Percentiles rank a stretch among this genome's conserved stretches.
Conservation (phyloP, 1,284 basidiomycete species). For the Schizophyllum amplum region DNA sequence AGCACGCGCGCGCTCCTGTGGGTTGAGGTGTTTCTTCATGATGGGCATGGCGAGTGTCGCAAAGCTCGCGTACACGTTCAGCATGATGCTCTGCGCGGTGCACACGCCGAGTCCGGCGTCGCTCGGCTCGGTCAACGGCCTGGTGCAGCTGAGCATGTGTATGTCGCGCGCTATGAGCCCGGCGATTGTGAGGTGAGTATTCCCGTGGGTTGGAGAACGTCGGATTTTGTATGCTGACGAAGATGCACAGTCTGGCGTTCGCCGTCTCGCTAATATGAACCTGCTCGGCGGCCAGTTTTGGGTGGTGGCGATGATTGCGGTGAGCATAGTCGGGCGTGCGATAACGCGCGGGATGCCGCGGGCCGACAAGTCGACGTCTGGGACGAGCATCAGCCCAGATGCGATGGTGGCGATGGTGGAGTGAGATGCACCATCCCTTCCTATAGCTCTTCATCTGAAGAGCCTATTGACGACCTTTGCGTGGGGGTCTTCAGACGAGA, state of each 20-base stretch:
- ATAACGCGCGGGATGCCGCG: background rate
- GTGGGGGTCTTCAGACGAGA: too few species aligned
- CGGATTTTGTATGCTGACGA: background rate
- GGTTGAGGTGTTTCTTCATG: constrained; percentile 31
- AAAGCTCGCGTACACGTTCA: constrained; percentile 38
- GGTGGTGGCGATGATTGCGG: constrained; percentile 33
- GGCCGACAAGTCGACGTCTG: background rate
- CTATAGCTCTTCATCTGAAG: background rate
- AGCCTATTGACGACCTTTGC: too few species aligned
- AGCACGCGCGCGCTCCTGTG: constrained; percentile 26
- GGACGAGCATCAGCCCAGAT: background rate
- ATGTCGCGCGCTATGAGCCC: constrained; percentile 51
- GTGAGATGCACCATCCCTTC: background rate
- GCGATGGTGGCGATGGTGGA: background rate
- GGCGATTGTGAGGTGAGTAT: constrained; percentile 45
- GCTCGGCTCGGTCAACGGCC: constrained; percentile 53
- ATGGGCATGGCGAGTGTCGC: constrained; percentile 31
- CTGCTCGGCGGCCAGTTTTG: constrained; percentile 38
- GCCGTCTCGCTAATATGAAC: constrained; percentile 34
- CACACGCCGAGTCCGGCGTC: constrained; percentile 41
- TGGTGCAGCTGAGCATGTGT: constrained; percentile 54
- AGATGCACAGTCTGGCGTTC: constrained; percentile 39
- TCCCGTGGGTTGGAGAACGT: background rate
- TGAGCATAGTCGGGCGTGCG: constrained; percentile 3
- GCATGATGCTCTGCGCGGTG: constrained; percentile 55